Evolutionary conservation across 208 protist genomes (phyloP).

Genomic region (Wallacemonas sp.): DNA sequence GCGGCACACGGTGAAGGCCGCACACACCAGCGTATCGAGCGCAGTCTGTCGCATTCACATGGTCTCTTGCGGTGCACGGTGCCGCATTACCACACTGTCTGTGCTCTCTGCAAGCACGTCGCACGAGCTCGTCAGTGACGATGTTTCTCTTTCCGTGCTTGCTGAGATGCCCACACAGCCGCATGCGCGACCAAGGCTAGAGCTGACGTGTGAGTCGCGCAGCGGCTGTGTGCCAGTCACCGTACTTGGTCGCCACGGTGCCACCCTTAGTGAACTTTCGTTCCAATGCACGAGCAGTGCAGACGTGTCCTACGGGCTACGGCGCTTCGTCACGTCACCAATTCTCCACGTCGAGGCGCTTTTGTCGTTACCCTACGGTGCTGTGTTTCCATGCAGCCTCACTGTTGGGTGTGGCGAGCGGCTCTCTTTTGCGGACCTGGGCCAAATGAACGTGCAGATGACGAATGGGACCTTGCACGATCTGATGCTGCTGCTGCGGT

Average conservation of each 20-base stretch:
- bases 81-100: too few relatives aligned
- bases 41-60: neutral
- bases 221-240: neutral
- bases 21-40: neutral
- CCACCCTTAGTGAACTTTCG: neutral
- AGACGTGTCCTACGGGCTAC: neutral
- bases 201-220: neutral
- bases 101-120: too few relatives aligned
- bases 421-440: neutral
- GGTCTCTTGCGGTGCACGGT: neutral
- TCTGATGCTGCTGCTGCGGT: neutral
- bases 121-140: neutral
- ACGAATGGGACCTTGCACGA: neutral
- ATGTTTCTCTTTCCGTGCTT: neutral
- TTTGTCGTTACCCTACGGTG: neutral
- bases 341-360: neutral
- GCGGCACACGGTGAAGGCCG: neutral
- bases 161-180: neutral
- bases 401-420: neutral
- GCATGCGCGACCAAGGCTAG: neutral
- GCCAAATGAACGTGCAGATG: neutral
- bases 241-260: neutral
- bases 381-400: neutral
- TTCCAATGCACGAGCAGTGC: neutral
- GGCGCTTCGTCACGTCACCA: neutral